phyloP scores from a whole-genome alignment of 73 alveolate species.

The Tetrahymena borealis region DNA sequence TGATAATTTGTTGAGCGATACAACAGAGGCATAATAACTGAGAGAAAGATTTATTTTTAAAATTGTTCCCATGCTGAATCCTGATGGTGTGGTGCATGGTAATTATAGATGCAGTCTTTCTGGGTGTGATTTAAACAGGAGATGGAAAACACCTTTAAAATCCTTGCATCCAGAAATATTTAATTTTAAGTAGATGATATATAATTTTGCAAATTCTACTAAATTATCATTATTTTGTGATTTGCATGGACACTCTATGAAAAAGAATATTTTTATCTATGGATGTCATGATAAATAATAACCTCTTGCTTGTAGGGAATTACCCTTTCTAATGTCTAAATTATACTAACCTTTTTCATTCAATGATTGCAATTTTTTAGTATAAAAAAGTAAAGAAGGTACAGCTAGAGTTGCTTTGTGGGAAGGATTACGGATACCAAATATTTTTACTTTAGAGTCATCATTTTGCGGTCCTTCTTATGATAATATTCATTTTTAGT shows the following conservation, averaged over 20 bases:
- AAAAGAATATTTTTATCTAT: constrained; percentile 56
- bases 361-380: constrained; percentile 55
- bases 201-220: background rate
- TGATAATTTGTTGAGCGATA: constrained; percentile 32
- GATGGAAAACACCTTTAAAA: constrained; percentile 42
- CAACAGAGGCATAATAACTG: constrained; percentile 35
- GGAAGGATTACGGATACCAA: constrained; percentile 48
- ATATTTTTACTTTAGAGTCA: background rate
- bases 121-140: constrained; percentile 68
- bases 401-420: constrained; percentile 64
- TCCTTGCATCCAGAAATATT: background rate
- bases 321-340: constrained; percentile 59
- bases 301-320: constrained; percentile 41
- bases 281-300: constrained; percentile 42
- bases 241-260: constrained; percentile 70
- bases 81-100: constrained; percentile 75
- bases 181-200: constrained; percentile 49
- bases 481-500: background rate
- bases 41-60: constrained; percentile 63
- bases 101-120: constrained; percentile 53
- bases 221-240: constrained; percentile 52
- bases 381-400: constrained; percentile 54
- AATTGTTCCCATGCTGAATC: constrained; percentile 68
- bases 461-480: background rate
- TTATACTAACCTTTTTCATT: constrained; percentile 44